phyloP scores from a whole-genome alignment of 371 early-diverging fungal genomes.

The Syncephalis plumigaleata region DNA sequence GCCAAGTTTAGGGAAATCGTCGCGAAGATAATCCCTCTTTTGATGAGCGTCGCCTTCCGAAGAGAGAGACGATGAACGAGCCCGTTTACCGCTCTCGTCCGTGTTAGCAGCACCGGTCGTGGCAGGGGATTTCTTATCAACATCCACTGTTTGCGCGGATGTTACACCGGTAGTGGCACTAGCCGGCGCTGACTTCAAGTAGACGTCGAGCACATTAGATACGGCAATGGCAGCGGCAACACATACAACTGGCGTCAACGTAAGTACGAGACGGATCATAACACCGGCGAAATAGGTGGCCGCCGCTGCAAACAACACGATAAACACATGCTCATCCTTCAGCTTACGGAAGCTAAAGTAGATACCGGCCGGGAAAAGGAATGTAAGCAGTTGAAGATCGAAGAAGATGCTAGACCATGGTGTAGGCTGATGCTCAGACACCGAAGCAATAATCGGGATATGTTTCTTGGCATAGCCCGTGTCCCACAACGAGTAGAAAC shows the following conservation, averaged over 20 bases:
- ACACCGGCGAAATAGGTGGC: conserved; percentile 99
- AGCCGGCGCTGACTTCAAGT: conserved; percentile 23
- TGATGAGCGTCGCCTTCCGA: background rate
- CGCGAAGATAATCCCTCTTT: background rate
- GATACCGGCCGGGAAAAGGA: conserved; percentile 91
- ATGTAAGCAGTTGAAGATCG: conserved; percentile 85
- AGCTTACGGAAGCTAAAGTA: conserved; percentile 88
- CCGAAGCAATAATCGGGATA: conserved; percentile 98
- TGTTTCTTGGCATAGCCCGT: conserved; percentile 97
- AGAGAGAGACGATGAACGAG: background rate
- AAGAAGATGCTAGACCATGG: conserved; percentile 98
- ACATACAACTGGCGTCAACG: conserved; percentile 94
- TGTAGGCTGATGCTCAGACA: conserved; percentile 98
- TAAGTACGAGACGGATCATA: conserved; percentile 97
- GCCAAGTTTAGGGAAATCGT: background rate
- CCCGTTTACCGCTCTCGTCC: background rate
- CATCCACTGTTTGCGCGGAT: conserved; percentile 6
- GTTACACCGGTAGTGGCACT: conserved; percentile 1
- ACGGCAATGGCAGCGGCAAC: conserved; percentile 83
- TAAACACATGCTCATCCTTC: conserved; percentile 91
- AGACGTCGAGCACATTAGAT: conserved; percentile 67
- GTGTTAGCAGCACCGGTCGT: too few species aligned
- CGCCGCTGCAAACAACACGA: conserved; percentile 84
- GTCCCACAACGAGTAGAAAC: conserved; percentile 98
- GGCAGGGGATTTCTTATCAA: conserved; percentile 6